Percentiles rank a stretch among this genome's conserved stretches.
phyloP scores from a whole-genome alignment of 1,284 basidiomycete genomes.

The Inonotus obliquus region DNA sequence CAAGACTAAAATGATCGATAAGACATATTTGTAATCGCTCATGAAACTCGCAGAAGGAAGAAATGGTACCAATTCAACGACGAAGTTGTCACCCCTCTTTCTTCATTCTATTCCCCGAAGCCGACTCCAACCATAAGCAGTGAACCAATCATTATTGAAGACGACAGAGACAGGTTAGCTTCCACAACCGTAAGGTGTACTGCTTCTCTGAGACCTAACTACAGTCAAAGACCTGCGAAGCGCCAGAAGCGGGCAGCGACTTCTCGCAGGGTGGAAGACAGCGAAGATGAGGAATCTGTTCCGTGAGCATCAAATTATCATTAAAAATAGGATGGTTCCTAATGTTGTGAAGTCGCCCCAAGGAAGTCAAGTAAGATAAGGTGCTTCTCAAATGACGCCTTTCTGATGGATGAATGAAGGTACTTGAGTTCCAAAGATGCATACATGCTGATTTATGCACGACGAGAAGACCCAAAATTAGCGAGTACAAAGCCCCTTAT shows the following conservation, averaged over 20 bases:
- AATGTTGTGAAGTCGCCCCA: not conserved
- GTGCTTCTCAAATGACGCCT: not conserved
- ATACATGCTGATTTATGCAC: conserved; percentile 89
- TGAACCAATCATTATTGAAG: conserved; percentile 9
- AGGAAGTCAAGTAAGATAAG: not conserved
- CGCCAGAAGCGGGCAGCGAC: conserved; percentile 25
- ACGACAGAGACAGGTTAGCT: conserved; percentile 7
- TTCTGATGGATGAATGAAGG: not conserved
- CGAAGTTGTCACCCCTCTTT: conserved; percentile 63
- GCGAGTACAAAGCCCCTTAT: not conserved
- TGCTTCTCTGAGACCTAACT: not conserved
- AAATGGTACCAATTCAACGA: conserved; percentile 93
- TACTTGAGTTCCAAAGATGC: conserved; percentile 70
- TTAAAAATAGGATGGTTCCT: not conserved
- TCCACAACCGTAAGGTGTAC: not conserved
- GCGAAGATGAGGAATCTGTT: conserved; percentile 51
- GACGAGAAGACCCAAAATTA: conserved; percentile 25
- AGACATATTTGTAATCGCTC: conserved; percentile 27
- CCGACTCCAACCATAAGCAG: conserved; percentile 14
- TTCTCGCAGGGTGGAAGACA: conserved; percentile 49
- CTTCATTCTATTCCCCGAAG: conserved; percentile 28
- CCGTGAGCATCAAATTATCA: conserved; percentile 26
- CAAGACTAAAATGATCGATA: conserved; percentile 4
- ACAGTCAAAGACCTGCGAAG: conserved; percentile 4
- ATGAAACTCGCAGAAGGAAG: conserved; percentile 34